Conservation (phyloP, 352 stramenopile genomes). For the Plasmopara viticola region DNA sequence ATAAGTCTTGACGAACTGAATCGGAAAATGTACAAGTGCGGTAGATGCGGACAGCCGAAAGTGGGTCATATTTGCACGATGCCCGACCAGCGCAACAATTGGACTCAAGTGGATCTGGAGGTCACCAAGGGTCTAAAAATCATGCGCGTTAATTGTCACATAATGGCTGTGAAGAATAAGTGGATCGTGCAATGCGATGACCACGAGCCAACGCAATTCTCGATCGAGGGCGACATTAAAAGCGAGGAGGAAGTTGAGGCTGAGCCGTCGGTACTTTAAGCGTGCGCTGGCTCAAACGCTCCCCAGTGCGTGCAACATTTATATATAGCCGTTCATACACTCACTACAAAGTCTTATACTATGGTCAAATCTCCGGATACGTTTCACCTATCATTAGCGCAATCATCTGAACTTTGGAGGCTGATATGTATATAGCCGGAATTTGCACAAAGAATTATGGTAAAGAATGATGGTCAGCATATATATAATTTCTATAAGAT, state of each 20-base stretch:
- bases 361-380: too few relatives aligned
- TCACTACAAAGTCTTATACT: too few relatives aligned
- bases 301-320: conserved; percentile 17
- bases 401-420: too few relatives aligned
- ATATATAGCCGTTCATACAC: not conserved
- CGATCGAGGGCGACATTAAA: conserved; percentile 18
- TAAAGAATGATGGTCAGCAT: too few relatives aligned
- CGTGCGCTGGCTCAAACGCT: not conserved
- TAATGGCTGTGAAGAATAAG: conserved; percentile 58
- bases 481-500: too few relatives aligned
- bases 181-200: conserved; percentile 64
- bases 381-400: too few relatives aligned
- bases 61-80: conserved; percentile 83
- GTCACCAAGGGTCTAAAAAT: conserved; percentile 74
- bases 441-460: too few relatives aligned
- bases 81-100: conserved; percentile 82
- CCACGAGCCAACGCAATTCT: conserved; percentile 29
- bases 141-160: conserved; percentile 66
- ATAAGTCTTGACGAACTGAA: conserved; percentile 32
- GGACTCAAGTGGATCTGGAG: conserved; percentile 69
- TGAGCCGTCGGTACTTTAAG: conserved; percentile 23
- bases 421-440: too few relatives aligned
- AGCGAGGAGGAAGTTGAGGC: conserved; percentile 27
- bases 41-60: conserved; percentile 77
- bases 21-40: conserved; percentile 84